Percentiles rank a stretch among this genome's conserved stretches.
These are phyloP conservation scores for Xylaria telfairii DNA, from an alignment of 495 filamentous ascomycete genomes.

Conservation along the genomic window DNA sequence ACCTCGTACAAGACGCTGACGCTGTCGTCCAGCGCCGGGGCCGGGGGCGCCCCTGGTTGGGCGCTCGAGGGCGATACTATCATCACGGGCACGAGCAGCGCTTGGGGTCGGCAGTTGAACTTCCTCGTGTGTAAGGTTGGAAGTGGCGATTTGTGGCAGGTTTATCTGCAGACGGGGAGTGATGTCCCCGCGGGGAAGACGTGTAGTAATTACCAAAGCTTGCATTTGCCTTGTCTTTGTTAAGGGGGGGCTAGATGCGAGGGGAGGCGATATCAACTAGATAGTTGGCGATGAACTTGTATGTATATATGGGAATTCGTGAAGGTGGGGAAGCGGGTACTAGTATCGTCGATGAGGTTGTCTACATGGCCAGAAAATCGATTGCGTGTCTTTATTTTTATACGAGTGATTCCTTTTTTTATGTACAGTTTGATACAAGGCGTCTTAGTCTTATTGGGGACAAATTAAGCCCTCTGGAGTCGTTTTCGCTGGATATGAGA, in stretches of 20 bases:
- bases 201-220: conserved; percentile 58
- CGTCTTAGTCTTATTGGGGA: not conserved
- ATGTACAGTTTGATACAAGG: conserved; percentile 17
- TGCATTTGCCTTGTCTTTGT: conserved; percentile 58
- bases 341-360: not conserved
- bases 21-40: conserved; percentile 40
- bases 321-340: too few species aligned
- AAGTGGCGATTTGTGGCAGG: conserved; percentile 50
- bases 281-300: not conserved
- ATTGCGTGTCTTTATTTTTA: conserved; percentile 2
- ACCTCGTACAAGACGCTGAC: conserved; percentile 57
- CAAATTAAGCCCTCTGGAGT: not conserved
- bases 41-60: conserved; percentile 49
- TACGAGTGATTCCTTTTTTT: not conserved
- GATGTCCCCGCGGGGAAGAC: conserved; percentile 52
- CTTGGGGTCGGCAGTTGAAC: conserved; percentile 57
- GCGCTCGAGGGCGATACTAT: conserved; percentile 61
- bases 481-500: not conserved
- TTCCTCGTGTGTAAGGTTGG: conserved; percentile 54
- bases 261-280: too few species aligned
- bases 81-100: conserved; percentile 52
- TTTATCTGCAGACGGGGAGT: conserved; percentile 57
- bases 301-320: too few species aligned
- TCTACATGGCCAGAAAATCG: not conserved
- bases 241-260: conserved; percentile 26